A percentile compares a stretch with the other conserved stretches of the same genome.
These are phyloP conservation scores for Globisporangium heterothallicum DNA, from an alignment of 352 stramenopile genomes.

Conservation along the genomic window DNA sequence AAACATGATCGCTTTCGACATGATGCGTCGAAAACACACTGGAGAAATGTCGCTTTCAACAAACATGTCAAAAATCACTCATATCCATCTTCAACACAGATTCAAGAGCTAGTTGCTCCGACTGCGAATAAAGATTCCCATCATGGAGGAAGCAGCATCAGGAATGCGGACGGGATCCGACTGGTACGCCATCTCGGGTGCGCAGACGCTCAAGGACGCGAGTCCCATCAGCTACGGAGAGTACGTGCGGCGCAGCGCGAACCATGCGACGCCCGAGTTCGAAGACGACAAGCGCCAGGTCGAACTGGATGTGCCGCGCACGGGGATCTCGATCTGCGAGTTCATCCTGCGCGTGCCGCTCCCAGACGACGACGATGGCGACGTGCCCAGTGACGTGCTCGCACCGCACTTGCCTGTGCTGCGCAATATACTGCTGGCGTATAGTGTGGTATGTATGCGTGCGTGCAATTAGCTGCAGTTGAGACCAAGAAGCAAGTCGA, in stretches of 20 bases:
- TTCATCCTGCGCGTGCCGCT: conserved; percentile 30
- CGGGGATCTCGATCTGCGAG: conserved; percentile 42
- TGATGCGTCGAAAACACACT: background rate
- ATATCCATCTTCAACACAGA: conserved; percentile 7
- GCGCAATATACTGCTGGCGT: conserved; percentile 55
- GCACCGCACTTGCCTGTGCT: conserved; percentile 30
- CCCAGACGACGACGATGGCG: conserved; percentile 13
- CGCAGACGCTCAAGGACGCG: conserved; percentile 22
- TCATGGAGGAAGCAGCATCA: too few species aligned
- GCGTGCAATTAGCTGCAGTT: background rate
- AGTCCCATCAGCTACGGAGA: conserved; percentile 38
- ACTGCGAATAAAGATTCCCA: too few species aligned
- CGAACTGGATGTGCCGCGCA: conserved; percentile 61
- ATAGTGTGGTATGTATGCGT: conserved; percentile 41
- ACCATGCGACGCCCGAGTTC: conserved; percentile 20
- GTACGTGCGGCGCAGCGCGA: conserved; percentile 29
- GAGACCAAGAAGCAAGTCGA: background rate
- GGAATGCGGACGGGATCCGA: conserved; percentile 12
- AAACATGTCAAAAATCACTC: background rate
- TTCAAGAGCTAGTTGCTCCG: too few species aligned
- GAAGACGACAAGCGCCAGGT: conserved; percentile 68
- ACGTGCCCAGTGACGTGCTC: conserved; percentile 17
- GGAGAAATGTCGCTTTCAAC: conserved; percentile 9
- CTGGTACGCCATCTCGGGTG: conserved; percentile 44
- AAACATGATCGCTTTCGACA: conserved; percentile 14